These are phyloP conservation scores for Capsicum pubescens DNA, from an alignment of 257 asterid species.

Conservation along the genomic window DNA sequence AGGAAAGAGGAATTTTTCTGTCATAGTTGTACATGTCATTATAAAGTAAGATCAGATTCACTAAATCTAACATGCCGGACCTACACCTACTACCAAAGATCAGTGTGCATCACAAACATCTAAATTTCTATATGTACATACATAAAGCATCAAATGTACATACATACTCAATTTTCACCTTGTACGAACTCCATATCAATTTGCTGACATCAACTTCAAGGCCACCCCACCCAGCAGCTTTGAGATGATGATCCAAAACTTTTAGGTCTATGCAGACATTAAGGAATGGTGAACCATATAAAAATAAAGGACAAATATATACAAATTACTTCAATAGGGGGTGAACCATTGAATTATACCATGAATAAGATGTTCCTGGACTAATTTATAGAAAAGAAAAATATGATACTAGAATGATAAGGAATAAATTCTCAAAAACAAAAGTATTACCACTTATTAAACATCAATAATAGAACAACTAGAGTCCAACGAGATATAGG, in stretches of 20 bases:
- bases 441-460: no score
- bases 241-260: conserved; percentile 93
- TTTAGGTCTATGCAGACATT: conserved; percentile 84
- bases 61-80: conserved; percentile 16
- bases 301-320: neutral
- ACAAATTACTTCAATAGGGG: neutral
- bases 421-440: conserved; percentile 2
- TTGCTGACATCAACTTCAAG: conserved; percentile 89
- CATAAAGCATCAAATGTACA: neutral
- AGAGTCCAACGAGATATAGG: neutral
- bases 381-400: neutral
- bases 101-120: conserved; percentile 23
- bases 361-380: neutral
- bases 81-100: conserved; percentile 21
- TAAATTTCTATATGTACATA: neutral
- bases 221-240: conserved; percentile 98
- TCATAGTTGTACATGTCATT: conserved; percentile 16
- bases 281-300: neutral
- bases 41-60: neutral
- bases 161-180: conserved; percentile 64
- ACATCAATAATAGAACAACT: no score
- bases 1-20: no score
- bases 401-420: neutral
- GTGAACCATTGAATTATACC: neutral
- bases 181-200: conserved; percentile 96